A percentile compares a stretch with the other conserved stretches of the same genome.
phyloP scores from a whole-genome alignment of 768 basidiomycete species.

The Mycena latifolia region DNA sequence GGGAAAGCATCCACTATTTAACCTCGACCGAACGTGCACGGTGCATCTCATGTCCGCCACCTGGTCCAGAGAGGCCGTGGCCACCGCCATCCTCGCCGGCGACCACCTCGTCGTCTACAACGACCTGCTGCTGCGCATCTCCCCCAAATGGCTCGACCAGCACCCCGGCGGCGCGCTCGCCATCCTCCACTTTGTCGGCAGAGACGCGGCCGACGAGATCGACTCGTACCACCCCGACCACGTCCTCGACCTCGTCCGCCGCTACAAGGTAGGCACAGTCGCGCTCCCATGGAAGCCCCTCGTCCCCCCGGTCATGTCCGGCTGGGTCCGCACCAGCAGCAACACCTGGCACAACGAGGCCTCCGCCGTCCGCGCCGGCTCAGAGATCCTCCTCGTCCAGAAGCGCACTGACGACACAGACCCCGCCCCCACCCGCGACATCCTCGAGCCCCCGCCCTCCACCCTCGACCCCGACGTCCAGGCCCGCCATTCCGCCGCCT shows the following conservation, averaged over 20 bases:
- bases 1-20: too few relatives aligned
- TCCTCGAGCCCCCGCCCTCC: slow-evolving; percentile 67
- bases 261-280: slow-evolving; percentile 80
- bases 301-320: slow-evolving; percentile 87
- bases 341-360: slow-evolving; percentile 78
- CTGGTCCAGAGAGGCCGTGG: slow-evolving; percentile 61
- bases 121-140: slow-evolving; percentile 72
- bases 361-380: slow-evolving; percentile 46
- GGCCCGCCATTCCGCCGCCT: slow-evolving; percentile 79
- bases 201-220: slow-evolving; percentile 96
- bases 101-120: slow-evolving; percentile 82
- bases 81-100: slow-evolving; percentile 78
- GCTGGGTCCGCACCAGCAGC: slow-evolving; percentile 77
- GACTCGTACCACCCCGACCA: slow-evolving; percentile 86
- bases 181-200: slow-evolving; percentile 94
- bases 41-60: background rate
- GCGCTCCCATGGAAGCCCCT: slow-evolving; percentile 82
- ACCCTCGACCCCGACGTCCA: slow-evolving; percentile 69
- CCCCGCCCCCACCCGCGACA: slow-evolving; percentile 54
- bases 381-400: slow-evolving; percentile 75
- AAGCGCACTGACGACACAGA: slow-evolving; percentile 43
- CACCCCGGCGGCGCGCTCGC: slow-evolving; percentile 94
- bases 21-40: too few relatives aligned
- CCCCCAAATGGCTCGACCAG: slow-evolving; percentile 80
- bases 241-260: slow-evolving; percentile 66